A percentile compares a stretch with the other conserved stretches of the same genome.
phyloP scores from a whole-genome alignment of 2,329 filamentous ascomycete genomes.

The Sclerotiophoma versabilis region DNA sequence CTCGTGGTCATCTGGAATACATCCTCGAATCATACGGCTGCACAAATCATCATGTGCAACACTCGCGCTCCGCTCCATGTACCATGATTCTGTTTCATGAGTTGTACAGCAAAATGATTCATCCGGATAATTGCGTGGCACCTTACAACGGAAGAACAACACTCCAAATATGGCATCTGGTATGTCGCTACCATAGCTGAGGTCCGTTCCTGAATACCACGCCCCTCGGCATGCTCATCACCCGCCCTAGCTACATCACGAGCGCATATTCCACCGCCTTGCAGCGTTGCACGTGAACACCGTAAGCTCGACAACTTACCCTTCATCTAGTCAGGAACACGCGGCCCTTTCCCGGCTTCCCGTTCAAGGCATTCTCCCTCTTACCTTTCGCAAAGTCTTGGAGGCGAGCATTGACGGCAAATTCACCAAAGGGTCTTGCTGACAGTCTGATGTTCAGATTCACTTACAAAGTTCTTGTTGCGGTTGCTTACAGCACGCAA shows the following conservation, averaged over 20 bases:
- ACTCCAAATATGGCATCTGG: conserved; percentile 17
- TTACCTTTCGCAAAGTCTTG: too few relatives aligned
- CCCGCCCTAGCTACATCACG: conserved; percentile 7
- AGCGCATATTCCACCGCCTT: conserved; percentile 3
- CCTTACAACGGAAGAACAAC: conserved; percentile 17
- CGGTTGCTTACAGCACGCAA: conserved; percentile 6
- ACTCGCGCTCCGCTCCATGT: conserved; percentile 31
- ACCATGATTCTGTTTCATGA: conserved; percentile 50
- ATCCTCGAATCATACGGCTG: conserved; percentile 43
- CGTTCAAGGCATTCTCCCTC: background rate
- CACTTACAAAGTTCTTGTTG: conserved; percentile 2
- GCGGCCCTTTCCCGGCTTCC: background rate
- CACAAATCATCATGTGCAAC: conserved; percentile 48
- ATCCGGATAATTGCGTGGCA: conserved; percentile 28
- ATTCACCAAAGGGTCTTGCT: background rate
- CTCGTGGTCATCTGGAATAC: conserved; percentile 46
- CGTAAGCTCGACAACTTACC: background rate
- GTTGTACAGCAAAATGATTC: conserved; percentile 46
- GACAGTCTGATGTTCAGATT: conserved; percentile 1
- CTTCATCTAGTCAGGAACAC: background rate
- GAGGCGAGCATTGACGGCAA: background rate
- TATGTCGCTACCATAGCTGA: conserved; percentile 18
- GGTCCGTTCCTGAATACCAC: conserved; percentile 19
- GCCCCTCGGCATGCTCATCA: conserved; percentile 8
- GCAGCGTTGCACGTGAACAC: conserved; percentile 4